Base-by-base conservation (phyloP, 1,139 yeast species). In the Candida tropicalis region DNA sequence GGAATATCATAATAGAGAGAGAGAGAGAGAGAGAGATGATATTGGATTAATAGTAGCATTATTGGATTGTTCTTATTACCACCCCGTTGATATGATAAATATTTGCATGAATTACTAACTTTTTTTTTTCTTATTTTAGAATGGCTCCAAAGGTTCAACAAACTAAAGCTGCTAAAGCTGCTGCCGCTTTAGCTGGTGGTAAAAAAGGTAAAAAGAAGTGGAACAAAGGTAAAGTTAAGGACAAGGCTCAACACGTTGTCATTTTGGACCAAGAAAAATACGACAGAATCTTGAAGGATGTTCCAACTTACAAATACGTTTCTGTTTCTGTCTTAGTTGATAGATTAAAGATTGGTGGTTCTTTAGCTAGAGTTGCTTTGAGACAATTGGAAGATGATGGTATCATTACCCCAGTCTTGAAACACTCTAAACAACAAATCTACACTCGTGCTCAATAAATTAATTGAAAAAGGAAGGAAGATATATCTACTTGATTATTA, bases 171-270 rank as follows among this genome's bases (percentile, higher is more conserved):
- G 97, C 96, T 73, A 91, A 91, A 85, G 97, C 98, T 75, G 97
- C 98, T 70, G 98, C 99, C 82, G 98, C 98, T 76, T 82, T 90
- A 84, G 97, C 98, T 75, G 98, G 98, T 87, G 97, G 98, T 85
- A 93, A 93, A 89, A 90, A 93, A 77, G 90, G 97, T 80, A 93
- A 95, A 90, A 93, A 93, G 96, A 93, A 93, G 97, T 93, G 99
- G 99, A 87, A 95, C 86, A 91, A 93, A 85, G 97, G 97, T 79
- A 90, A 95, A 87, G 97, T 90, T 77, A 95, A 95, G 95, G 99
- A 93, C 81, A 93, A 88, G 96, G 99, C 99, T 66, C 95, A 88
- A 77, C 99, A 93, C 84, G 84, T 90, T 72, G 93, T 93, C 70
- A 81, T 88, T 75, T 83, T 95, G 70, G 99, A 93, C 79, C 97